Evolutionary conservation across 441 rosid species (phyloP).

Genomic region (Bruguiera hainesii): DNA sequence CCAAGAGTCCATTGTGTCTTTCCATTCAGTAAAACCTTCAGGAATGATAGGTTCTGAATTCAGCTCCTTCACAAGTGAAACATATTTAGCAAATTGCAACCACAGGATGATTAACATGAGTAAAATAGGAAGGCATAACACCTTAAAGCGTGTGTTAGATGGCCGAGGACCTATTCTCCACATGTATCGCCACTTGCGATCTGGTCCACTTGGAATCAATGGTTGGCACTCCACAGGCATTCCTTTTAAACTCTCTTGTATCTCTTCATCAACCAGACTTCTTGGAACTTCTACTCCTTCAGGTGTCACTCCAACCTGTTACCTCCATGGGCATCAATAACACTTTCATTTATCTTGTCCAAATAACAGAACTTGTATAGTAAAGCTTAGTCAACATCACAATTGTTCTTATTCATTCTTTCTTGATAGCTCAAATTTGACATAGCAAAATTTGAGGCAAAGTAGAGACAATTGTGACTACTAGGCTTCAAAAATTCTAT

Average conservation of each 20-base stretch:
- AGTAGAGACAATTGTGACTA: too few relatives aligned
- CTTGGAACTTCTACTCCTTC: conserved; percentile 98
- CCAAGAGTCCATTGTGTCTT: conserved; percentile 88
- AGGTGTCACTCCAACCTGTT: conserved; percentile 91
- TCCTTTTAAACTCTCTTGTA: conserved; percentile 55
- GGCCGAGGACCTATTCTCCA: conserved; percentile 98
- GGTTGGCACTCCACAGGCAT: conserved; percentile 73
- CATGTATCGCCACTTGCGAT: conserved; percentile 96
- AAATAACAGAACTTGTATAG: too few relatives aligned
- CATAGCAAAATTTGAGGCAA: too few relatives aligned
- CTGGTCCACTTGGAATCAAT: conserved; percentile 72
- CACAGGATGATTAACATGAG: conserved; percentile 7
- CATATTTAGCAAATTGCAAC: conserved; percentile 10
- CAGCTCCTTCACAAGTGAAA: conserved; percentile 52
- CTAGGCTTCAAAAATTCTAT: too few relatives aligned
- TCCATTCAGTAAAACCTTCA: conserved; percentile 84
- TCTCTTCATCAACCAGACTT: conserved; percentile 81
- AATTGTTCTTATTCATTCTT: not conserved
- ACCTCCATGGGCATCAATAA: conserved; percentile 20
- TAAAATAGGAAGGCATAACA: conserved; percentile 16
- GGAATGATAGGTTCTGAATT: conserved; percentile 95
- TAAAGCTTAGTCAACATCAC: not conserved
- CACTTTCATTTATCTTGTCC: not conserved
- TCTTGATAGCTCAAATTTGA: too few relatives aligned
- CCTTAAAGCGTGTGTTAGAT: conserved; percentile 66